These are phyloP conservation scores for Solanum hybrid DNA, from an alignment of 305 asterid species.

Conservation along the genomic window DNA sequence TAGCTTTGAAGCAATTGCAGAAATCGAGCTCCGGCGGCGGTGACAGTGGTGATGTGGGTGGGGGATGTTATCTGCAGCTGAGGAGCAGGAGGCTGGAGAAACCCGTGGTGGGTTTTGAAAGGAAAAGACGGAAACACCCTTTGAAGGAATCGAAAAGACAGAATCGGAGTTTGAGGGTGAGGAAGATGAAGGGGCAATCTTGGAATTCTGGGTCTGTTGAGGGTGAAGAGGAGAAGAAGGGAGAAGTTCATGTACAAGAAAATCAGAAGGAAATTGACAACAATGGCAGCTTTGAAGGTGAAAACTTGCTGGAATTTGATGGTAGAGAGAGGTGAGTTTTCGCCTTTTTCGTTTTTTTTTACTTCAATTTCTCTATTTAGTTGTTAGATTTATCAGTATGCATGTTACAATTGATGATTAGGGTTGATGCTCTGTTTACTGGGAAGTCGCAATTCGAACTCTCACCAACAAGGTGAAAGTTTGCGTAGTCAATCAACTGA, in stretches of 20 bases:
- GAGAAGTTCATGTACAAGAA: not conserved
- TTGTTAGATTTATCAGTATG: not conserved
- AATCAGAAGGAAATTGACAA: not conserved
- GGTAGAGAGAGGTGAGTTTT: constrained; percentile 14
- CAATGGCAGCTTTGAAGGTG: not conserved
- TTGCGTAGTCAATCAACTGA: not conserved
- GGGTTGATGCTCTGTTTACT: not conserved
- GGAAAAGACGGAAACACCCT: not conserved
- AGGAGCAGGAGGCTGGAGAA: constrained; percentile 18
- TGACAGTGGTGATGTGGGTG: not conserved
- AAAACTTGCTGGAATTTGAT: constrained; percentile 13
- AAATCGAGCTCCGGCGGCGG: not conserved
- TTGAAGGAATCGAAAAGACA: not conserved
- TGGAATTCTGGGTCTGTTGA: not conserved
- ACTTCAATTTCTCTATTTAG: not conserved
- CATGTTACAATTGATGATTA: not conserved
- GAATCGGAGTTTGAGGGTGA: not conserved
- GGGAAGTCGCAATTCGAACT: not conserved
- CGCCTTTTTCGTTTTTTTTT: not conserved
- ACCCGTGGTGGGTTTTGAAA: not conserved
- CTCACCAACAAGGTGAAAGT: not conserved
- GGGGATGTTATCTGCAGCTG: constrained; percentile 26
- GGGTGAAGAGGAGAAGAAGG: not conserved
- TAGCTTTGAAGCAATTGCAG: constrained; percentile 18
- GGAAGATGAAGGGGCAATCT: not conserved